These are phyloP conservation scores for Didymellaceae sp. DNA, from an alignment of 2,329 filamentous ascomycete genomes.

Conservation along the genomic window DNA sequence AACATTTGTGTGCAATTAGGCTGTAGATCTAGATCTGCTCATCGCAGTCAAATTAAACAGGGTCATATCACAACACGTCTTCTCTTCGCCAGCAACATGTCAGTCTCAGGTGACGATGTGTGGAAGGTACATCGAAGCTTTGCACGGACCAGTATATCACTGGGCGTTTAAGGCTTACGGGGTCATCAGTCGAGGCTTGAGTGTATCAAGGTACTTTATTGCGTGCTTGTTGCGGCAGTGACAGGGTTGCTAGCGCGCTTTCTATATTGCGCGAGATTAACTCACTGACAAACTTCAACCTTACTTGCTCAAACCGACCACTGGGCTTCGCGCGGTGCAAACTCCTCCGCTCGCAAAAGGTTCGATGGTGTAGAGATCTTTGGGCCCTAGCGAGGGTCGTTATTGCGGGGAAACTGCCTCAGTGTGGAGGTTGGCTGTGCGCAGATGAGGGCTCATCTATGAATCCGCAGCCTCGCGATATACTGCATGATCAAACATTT, in stretches of 20 bases:
- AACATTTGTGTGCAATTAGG: slow-evolving; percentile 7
- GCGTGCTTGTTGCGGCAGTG: slow-evolving; percentile 10
- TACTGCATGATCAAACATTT: background rate
- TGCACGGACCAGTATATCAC: slow-evolving; percentile 1
- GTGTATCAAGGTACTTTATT: slow-evolving; percentile 6
- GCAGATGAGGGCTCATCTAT: slow-evolving; percentile 6
- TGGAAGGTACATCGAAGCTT: slow-evolving; percentile 15
- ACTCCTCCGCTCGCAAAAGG: background rate
- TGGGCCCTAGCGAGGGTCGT: too few relatives aligned
- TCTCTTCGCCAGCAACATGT: background rate
- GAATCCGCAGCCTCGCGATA: background rate
- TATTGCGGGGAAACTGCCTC: slow-evolving; percentile 7
- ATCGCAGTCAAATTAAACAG: slow-evolving; percentile 1
- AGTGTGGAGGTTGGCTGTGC: background rate
- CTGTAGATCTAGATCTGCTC: slow-evolving; percentile 6
- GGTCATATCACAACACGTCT: background rate
- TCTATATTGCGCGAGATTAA: slow-evolving; percentile 23
- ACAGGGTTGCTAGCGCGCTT: slow-evolving; percentile 9
- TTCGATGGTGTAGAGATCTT: background rate
- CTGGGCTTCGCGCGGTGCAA: slow-evolving; percentile 5
- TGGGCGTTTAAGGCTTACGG: slow-evolving; percentile 11
- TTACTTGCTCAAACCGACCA: slow-evolving; percentile 21
- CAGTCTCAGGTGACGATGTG: background rate
- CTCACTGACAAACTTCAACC: slow-evolving; percentile 23
- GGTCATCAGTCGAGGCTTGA: slow-evolving; percentile 14